These are phyloP conservation scores for Gnaphalium uliginosum DNA, from an alignment of 129 eudicot genomes.

Conservation along the genomic window DNA sequence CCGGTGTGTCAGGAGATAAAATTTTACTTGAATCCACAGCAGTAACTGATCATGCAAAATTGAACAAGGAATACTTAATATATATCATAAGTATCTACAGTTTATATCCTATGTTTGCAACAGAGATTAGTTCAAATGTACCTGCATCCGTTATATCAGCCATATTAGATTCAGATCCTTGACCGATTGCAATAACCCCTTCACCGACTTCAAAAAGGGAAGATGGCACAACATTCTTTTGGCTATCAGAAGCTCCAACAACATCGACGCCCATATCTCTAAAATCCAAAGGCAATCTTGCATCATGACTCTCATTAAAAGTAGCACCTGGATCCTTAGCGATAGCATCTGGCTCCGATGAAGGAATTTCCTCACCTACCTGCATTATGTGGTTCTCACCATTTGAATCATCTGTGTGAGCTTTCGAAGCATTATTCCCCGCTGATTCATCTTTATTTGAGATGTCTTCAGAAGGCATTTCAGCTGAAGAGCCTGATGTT, in stretches of 20 bases:
- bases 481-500: slow-evolving; percentile 37
- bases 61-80: slow-evolving; percentile 18
- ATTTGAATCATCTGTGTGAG: slow-evolving; percentile 19
- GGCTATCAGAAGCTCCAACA: slow-evolving; percentile 33
- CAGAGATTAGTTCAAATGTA: slow-evolving; percentile 20
- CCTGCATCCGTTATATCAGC: slow-evolving; percentile 38
- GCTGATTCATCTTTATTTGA: slow-evolving; percentile 23
- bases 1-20: slow-evolving; percentile 26
- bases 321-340: slow-evolving; percentile 32
- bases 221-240: slow-evolving; percentile 26
- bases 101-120: neutral
- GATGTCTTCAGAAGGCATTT: slow-evolving; percentile 26
- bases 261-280: slow-evolving; percentile 28
- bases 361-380: slow-evolving; percentile 20
- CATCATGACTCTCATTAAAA: slow-evolving; percentile 21
- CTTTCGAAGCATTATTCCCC: slow-evolving; percentile 15
- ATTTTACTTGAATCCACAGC: slow-evolving; percentile 31
- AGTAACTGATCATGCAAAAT: slow-evolving; percentile 36
- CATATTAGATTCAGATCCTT: slow-evolving; percentile 31
- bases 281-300: slow-evolving; percentile 26
- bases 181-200: slow-evolving; percentile 34
- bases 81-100: neutral
- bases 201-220: neutral
- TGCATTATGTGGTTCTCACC: slow-evolving; percentile 14
- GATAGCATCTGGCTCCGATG: slow-evolving; percentile 16